A percentile compares a stretch with the other conserved stretches of the same genome.
These are phyloP conservation scores for Solanum hybrid DNA, from an alignment of 305 asterid genomes.

Conservation along the genomic window DNA sequence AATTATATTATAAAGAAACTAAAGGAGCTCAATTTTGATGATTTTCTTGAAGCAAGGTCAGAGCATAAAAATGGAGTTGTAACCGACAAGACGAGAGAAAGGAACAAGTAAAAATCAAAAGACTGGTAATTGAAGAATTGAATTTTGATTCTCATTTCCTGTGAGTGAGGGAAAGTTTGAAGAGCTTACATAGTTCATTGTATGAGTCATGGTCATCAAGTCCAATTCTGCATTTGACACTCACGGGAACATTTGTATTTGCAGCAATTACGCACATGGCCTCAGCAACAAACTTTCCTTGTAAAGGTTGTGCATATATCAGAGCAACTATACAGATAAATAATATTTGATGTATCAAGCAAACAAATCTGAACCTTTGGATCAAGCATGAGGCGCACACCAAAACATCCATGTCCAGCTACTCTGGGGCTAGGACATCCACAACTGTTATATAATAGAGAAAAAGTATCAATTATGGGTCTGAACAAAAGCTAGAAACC, in stretches of 20 bases:
- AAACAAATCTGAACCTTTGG: slow-evolving; percentile 59
- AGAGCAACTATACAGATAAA: slow-evolving; percentile 20
- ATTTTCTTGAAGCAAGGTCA: neutral
- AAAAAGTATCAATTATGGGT: neutral
- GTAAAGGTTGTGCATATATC: slow-evolving; percentile 31
- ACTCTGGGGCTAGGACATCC: slow-evolving; percentile 96
- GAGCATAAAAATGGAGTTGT: neutral
- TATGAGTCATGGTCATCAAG: slow-evolving; percentile 84
- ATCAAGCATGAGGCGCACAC: slow-evolving; percentile 89
- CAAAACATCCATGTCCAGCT: slow-evolving; percentile 96
- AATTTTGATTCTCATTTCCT: neutral
- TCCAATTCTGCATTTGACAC: slow-evolving; percentile 93
- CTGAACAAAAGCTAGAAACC: neutral
- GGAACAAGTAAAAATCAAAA: neutral
- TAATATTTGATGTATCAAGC: neutral
- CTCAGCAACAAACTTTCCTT: slow-evolving; percentile 93
- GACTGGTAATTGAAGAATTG: neutral
- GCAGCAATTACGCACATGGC: slow-evolving; percentile 91
- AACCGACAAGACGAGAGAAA: neutral
- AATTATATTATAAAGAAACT: neutral
- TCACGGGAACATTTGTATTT: slow-evolving; percentile 83
- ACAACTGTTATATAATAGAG: slow-evolving; percentile 43
- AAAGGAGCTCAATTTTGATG: neutral
- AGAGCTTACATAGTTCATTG: slow-evolving; percentile 75
- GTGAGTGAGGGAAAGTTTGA: neutral